Evolutionary conservation across 352 stramenopile species (phyloP), one percentile per base, ranked within the genome.

Genomic region (Globisporangium iwayamae): DNA sequence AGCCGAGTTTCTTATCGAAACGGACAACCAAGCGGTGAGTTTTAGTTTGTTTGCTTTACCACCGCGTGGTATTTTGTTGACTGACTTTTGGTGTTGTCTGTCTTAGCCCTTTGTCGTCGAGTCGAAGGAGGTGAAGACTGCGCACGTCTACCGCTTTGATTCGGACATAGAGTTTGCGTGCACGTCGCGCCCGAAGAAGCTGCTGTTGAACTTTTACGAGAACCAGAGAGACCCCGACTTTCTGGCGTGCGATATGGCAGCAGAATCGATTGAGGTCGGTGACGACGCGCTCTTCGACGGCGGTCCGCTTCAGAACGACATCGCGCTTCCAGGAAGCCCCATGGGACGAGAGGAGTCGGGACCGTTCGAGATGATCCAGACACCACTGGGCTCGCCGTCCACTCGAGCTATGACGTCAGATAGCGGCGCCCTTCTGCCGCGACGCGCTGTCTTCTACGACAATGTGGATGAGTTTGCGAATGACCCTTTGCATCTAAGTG

Each of bases 71-170:
- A 16, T 18, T 25, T 7, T 46, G 5, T 39, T 34, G 39, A 39
- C 39, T 65, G 38, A 43, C 36, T 20, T 45, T 16, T 20, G 38
- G 32, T 62, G 39, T 9, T 43, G 48, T n/a, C 10, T 25, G 0
- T 41, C 8, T 20, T 28, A 85, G 78, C 58, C 68, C 9, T 80
- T 75, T 72, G 52, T 55, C 8, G 73, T 85, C 18, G 76, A 87
- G 60, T 92, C 83, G 0, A 91, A 92, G 62, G 81, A 91, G 46
- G 62, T 89, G 10, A 87, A 87, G 45, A 94, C 79, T 30, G 76
- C 83, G 4, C 83, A 93, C 52, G 82, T 94, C 20, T 94, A 93
- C 69, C 84, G 86, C 5, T 94, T 94, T 38, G 83, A 94, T 56
- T 82, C 84, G 0, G 86, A 94, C 48, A 68, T 80, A 13, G 81